phyloP scores from a whole-genome alignment of 208 protist genomes.

The Leishmania tarentolae region DNA sequence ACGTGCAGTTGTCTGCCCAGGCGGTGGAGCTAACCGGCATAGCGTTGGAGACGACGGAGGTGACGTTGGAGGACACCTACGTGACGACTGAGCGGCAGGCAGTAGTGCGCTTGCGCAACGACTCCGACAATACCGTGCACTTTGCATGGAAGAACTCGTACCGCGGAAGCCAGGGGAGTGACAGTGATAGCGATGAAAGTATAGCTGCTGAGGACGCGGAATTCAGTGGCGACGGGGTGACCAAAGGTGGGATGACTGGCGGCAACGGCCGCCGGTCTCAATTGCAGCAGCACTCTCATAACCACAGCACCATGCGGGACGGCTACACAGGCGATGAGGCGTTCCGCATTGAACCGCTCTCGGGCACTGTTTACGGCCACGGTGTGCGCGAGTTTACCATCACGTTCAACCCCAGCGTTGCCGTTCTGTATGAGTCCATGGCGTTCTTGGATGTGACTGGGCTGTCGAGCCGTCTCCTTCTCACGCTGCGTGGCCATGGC shows the following conservation, averaged over 20 bases:
- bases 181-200: background rate
- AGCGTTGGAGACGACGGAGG: conserved; percentile 47
- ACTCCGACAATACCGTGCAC: conserved; percentile 73
- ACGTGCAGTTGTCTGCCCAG: conserved; percentile 59
- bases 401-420: conserved; percentile 89
- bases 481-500: conserved; percentile 79
- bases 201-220: conserved; percentile 2
- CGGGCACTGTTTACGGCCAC: conserved; percentile 83
- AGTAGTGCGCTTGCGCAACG: conserved; percentile 87
- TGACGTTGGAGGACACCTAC: conserved; percentile 89
- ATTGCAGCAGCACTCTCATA: background rate
- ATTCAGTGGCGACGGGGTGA: background rate
- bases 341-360: conserved; percentile 89
- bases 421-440: conserved; percentile 60
- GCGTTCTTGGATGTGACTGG: conserved; percentile 91
- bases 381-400: conserved; percentile 84
- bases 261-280: conserved; percentile 8
- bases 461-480: conserved; percentile 63
- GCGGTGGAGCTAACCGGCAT: conserved; percentile 76
- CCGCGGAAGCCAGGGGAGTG: conserved; percentile 9
- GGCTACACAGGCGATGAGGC: conserved; percentile 78
- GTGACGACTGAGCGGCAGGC: conserved; percentile 88
- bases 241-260: background rate
- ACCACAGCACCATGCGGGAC: background rate
- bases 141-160: conserved; percentile 86